phyloP scores from a whole-genome alignment of 441 rosid genomes.

The Pelargonium citronellum region DNA sequence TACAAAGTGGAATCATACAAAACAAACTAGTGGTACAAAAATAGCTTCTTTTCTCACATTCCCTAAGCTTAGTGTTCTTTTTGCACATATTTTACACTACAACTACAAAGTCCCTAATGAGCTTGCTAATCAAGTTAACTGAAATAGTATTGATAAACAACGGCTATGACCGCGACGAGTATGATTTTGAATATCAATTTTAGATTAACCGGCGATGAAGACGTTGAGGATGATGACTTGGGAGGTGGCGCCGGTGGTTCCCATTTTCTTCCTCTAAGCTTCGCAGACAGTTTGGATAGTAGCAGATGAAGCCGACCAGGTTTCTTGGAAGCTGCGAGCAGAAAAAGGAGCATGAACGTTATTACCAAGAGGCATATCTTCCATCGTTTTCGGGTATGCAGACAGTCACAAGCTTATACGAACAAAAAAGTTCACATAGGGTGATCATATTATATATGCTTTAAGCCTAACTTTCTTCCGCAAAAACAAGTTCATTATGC shows the following conservation, averaged over 20 bases:
- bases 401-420: neutral
- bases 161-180: constrained; percentile 55
- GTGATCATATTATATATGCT: too few species aligned
- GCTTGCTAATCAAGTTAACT: constrained; percentile 16
- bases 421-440: too few species aligned
- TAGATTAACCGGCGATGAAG: constrained; percentile 37
- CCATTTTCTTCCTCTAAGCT: constrained; percentile 51
- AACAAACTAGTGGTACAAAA: constrained; percentile 3
- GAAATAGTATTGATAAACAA: constrained; percentile 56
- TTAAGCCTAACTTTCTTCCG: too few species aligned
- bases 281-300: constrained; percentile 45
- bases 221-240: constrained; percentile 17
- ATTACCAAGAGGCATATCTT: neutral
- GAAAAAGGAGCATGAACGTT: neutral
- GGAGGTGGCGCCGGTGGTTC: constrained; percentile 17
- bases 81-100: constrained; percentile 23
- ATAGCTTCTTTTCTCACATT: constrained; percentile 10
- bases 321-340: constrained; percentile 44
- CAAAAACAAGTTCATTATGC: too few species aligned
- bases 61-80: constrained; percentile 11
- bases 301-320: constrained; percentile 35
- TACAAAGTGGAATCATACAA: neutral
- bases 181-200: constrained; percentile 53
- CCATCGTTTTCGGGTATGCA: neutral
- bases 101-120: constrained; percentile 7